Evolutionary conservation across 179 eudicot genomes (phyloP).

Genomic region (Spinacia oleracea): DNA sequence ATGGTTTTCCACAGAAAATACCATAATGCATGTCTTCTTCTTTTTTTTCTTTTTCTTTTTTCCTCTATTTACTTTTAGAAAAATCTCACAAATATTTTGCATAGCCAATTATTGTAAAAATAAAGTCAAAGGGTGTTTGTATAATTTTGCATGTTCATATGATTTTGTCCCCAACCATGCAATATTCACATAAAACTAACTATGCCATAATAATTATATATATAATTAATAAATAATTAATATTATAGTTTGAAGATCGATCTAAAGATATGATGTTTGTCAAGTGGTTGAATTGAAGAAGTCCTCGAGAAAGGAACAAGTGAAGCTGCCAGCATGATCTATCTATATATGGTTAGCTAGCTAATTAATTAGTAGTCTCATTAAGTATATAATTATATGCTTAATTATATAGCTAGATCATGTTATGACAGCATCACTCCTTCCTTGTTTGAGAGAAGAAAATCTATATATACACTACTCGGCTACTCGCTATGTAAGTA

Average conservation of each 20-base stretch:
- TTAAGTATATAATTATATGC: no score
- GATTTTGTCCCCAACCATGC: background rate
- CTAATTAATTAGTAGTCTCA: no score
- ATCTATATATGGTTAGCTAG: constrained; percentile 55
- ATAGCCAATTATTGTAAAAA: background rate
- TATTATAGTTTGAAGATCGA: background rate
- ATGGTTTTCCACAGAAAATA: background rate
- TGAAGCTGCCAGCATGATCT: constrained; percentile 57
- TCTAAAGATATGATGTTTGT: background rate
- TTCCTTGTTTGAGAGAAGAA: constrained; percentile 36
- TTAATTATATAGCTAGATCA: constrained; percentile 49
- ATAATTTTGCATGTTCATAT: background rate
- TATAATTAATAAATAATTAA: background rate
- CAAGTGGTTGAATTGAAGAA: background rate
- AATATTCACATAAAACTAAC: background rate
- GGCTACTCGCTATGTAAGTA: background rate
- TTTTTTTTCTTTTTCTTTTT: background rate
- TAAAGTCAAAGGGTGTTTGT: constrained; percentile 4
- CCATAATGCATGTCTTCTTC: constrained; percentile 3
- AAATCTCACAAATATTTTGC: background rate
- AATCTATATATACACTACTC: background rate
- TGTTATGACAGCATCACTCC: constrained; percentile 81
- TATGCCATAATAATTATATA: background rate
- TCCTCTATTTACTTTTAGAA: background rate
- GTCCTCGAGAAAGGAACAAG: constrained; percentile 43